Percentiles rank a stretch among this genome's conserved stretches.
phyloP scores from a whole-genome alignment of 2,329 filamentous ascomycete species.

The Fusarium dlaminii region DNA sequence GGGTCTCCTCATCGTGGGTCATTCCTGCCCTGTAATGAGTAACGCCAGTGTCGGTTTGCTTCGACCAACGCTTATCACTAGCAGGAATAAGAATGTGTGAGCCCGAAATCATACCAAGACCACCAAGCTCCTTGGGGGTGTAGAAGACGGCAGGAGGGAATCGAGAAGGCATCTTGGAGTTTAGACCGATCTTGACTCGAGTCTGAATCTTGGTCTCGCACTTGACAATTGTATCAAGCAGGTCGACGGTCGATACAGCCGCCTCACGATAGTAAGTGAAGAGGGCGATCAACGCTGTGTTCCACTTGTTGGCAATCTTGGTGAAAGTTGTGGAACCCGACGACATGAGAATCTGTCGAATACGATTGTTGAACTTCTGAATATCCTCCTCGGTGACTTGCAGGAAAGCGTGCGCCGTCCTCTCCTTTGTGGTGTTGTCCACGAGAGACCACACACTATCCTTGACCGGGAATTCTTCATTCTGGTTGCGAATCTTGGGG shows the following conservation, averaged over 20 bases:
- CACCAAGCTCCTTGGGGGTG: conserved; percentile 96
- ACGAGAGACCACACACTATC: conserved; percentile 98
- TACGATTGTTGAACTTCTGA: conserved; percentile 98
- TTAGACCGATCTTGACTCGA: conserved; percentile 96
- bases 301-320: conserved; percentile 99
- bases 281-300: conserved; percentile 93
- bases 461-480: conserved; percentile 96
- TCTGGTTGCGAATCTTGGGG: conserved; percentile 93
- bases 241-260: conserved; percentile 91
- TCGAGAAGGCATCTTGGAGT: conserved; percentile 99
- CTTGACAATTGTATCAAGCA: conserved; percentile 98
- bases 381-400: conserved; percentile 99
- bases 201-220: conserved; percentile 99
- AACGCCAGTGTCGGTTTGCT: conserved; percentile 96
- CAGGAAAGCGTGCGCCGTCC: conserved; percentile 95
- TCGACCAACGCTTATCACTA: conserved; percentile 97
- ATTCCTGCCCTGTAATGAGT: conserved; percentile 98
- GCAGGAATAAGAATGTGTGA: conserved; percentile 97
- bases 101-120: conserved; percentile 98
- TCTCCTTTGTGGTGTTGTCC: conserved; percentile 95
- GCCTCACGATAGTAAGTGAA: conserved; percentile 99
- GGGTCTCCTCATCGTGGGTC: conserved; percentile 96
- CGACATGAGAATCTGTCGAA: conserved; percentile 98
- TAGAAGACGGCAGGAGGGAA: conserved; percentile 99
- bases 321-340: conserved; percentile 99